Conservation (phyloP, 345 rosid genomes). For the Citrus trifoliata region DNA sequence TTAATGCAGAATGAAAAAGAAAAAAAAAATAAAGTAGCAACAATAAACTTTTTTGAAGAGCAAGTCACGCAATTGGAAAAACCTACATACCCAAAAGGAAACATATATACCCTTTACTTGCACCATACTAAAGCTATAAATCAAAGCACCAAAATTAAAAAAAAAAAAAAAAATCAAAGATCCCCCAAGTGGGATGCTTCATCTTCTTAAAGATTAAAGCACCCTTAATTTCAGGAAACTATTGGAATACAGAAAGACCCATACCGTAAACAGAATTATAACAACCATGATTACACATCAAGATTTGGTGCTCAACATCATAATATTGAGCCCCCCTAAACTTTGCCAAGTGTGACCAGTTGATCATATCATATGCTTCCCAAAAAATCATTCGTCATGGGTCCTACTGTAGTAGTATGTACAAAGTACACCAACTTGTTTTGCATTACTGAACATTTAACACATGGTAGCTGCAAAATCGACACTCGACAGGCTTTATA, state of each 20-base stretch:
- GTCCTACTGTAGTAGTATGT: too few relatives aligned
- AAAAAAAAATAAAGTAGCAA: too few relatives aligned
- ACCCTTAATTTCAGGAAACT: slow-evolving; percentile 2
- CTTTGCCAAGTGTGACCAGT: not conserved
- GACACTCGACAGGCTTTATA: slow-evolving; percentile 11
- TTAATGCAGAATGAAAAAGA: too few relatives aligned
- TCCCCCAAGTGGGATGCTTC: not conserved
- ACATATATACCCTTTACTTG: not conserved
- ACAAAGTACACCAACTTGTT: too few relatives aligned
- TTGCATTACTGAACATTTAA: not conserved
- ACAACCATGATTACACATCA: slow-evolving; percentile 8
- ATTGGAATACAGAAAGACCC: not conserved
- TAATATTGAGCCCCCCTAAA: not conserved
- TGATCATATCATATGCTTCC: not conserved
- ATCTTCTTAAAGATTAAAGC: not conserved
- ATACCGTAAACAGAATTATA: not conserved
- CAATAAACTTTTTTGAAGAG: not conserved
- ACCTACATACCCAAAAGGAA: not conserved
- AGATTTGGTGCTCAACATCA: slow-evolving; percentile 10
- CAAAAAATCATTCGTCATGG: too few relatives aligned
- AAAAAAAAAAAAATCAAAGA: too few relatives aligned
- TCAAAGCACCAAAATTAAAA: not conserved
- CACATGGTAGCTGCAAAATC: slow-evolving; percentile 20
- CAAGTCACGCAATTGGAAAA: not conserved
- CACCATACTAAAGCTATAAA: not conserved